Conservation (phyloP, 2,329 filamentous ascomycete genomes). For the Aschersonia sp. region DNA sequence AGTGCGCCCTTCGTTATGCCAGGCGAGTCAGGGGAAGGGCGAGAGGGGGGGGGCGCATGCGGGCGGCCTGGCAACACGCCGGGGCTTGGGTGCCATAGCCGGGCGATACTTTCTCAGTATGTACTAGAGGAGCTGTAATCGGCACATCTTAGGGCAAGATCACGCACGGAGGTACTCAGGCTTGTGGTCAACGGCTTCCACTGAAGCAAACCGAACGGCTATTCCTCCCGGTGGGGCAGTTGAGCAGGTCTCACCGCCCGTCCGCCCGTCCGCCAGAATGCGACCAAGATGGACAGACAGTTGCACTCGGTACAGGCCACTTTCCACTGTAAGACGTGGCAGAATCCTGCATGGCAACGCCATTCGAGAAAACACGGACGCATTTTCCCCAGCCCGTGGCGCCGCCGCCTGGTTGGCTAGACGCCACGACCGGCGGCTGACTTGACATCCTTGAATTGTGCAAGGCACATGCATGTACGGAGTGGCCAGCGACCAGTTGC, state of each 20-base stretch:
- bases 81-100: no score
- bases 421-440: background rate
- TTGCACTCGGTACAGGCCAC: background rate
- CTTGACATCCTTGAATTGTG: background rate
- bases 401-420: background rate
- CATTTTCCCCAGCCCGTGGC: background rate
- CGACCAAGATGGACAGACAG: background rate
- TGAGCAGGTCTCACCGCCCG: no score
- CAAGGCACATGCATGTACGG: background rate
- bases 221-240: no score
- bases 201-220: background rate
- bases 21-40: background rate
- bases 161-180: no score
- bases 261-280: background rate
- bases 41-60: background rate
- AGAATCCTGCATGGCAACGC: background rate
- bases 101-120: no score
- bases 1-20: conserved; percentile 1
- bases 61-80: no score
- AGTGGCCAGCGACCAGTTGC: background rate
- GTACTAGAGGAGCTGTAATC: no score
- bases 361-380: background rate
- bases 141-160: no score
- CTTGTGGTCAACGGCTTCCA: no score
- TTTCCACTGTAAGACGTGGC: background rate